Evolutionary conservation across 257 asterid genomes (phyloP), one percentile per base, ranked within the genome.

Genomic region (Ocimum tenuiflorum): DNA sequence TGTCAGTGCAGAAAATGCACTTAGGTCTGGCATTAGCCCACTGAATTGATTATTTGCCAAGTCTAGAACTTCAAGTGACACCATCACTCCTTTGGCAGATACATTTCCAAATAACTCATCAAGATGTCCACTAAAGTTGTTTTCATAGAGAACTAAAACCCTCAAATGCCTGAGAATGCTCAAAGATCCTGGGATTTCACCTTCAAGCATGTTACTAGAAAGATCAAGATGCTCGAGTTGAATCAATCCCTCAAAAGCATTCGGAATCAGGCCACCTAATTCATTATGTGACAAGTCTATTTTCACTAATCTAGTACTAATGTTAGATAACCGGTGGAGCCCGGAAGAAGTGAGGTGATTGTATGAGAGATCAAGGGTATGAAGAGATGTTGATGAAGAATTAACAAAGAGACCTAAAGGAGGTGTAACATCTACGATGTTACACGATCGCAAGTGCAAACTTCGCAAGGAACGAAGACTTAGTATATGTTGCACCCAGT

Each of bases 151-250:
- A 8, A 8, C 14, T 22, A 77, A 24, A 0, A 8, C 6, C 6
- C 27, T 38, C 42, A 75, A 14, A 18, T 23, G 18, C 1, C 31
- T 24, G 7, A 31, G 36, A 31, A 3, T 79, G 22, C 49, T 13
- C 6, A 61, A n/a, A 13, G 68, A 76, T 7, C 15, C 45, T 20
- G 79, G 73, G 46, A 80, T 60, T 19, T 60, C 66, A 52, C 79
- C 76, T 19, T 22, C 13, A 8, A 80, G 54, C 7, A 0, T 1
- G 29, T 77, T 80, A 0, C 0, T 0, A 4, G 59, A 15, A 4
- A 80, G 48, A 55, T 49, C 49, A 11, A 80, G 60, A 31, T 41
- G 19, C 9, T 47, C 19, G 1, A 77, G 54, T 11, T 20, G 50
- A 9, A 5, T 17, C 42, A 36, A 36, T 43, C 50, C 62, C n/a